A percentile compares a stretch with the other conserved stretches of the same genome.
phyloP scores from a whole-genome alignment of 2,329 filamentous ascomycete species.

The Verticillium nubilum region DNA sequence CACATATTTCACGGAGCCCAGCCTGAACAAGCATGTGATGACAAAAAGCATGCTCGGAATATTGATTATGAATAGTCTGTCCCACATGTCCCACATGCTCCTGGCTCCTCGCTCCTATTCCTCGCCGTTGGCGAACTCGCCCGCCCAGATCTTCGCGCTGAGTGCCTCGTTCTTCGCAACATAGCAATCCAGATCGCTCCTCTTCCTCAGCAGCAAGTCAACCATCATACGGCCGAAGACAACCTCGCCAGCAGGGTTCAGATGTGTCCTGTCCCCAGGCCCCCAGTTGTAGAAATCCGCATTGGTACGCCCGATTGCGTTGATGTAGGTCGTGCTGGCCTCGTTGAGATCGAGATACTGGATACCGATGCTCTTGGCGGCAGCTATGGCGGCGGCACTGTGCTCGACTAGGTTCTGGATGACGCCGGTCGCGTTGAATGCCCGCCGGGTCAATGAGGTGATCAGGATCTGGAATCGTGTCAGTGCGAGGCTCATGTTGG shows the following conservation, averaged over 20 bases:
- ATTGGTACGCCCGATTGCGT: constrained; percentile 41
- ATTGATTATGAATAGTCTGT: too few relatives aligned
- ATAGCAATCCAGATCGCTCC: constrained; percentile 16
- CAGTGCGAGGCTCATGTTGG: neutral
- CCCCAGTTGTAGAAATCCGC: constrained; percentile 41
- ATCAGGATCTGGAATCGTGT: constrained; percentile 34
- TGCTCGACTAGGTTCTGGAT: constrained; percentile 40
- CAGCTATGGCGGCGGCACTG: constrained; percentile 37
- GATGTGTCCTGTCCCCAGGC: constrained; percentile 46
- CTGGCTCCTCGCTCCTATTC: constrained; percentile 2
- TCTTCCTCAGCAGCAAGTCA: constrained; percentile 35
- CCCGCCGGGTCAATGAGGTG: constrained; percentile 49
- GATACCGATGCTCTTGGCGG: constrained; percentile 32
- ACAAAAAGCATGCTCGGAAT: too few relatives aligned
- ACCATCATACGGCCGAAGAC: constrained; percentile 56
- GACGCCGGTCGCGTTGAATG: constrained; percentile 23
- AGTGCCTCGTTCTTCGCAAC: constrained; percentile 23
- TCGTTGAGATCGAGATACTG: constrained; percentile 44
- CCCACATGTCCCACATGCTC: too few relatives aligned
- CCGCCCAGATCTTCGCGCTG: constrained; percentile 24
- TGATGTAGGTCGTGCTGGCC: constrained; percentile 43
- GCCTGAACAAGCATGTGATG: too few relatives aligned
- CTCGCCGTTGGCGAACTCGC: constrained; percentile 20
- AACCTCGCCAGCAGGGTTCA: constrained; percentile 45
- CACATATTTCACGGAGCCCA: too few relatives aligned